phyloP scores from a whole-genome alignment of 2,329 filamentous ascomycete species.

The Hypoxylon sp. region DNA sequence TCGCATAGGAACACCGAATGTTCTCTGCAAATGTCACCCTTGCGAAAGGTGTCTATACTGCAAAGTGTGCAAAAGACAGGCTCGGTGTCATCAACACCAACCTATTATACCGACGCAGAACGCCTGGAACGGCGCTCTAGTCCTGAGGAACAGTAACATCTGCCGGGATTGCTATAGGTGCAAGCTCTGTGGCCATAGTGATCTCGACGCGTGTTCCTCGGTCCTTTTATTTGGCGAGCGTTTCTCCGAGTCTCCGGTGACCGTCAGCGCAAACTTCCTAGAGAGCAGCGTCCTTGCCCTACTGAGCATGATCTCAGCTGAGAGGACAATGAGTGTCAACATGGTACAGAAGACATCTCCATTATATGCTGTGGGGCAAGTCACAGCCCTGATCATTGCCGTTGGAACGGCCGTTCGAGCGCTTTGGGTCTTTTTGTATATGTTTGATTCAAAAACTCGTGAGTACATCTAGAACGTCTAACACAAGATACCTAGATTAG shows the following conservation, averaged over 20 bases:
- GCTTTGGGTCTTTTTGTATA: slow-evolving; percentile 30
- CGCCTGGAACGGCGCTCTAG: neutral
- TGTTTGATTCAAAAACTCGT: slow-evolving; percentile 27
- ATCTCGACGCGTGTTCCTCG: slow-evolving; percentile 4
- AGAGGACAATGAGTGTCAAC: slow-evolving; percentile 34
- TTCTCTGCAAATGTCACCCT: slow-evolving; percentile 19
- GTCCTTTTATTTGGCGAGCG: slow-evolving; percentile 18
- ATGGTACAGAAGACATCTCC: slow-evolving; percentile 26
- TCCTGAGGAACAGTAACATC: neutral
- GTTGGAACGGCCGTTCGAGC: slow-evolving; percentile 23
- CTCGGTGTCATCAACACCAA: slow-evolving; percentile 16
- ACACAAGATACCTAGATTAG: too few relatives aligned
- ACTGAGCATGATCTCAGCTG: slow-evolving; percentile 33
- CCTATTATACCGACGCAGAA: slow-evolving; percentile 6
- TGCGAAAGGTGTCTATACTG: slow-evolving; percentile 19
- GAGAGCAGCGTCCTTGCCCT: slow-evolving; percentile 32
- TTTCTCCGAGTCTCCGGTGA: slow-evolving; percentile 24
- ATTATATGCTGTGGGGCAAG: slow-evolving; percentile 31
- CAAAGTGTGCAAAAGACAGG: slow-evolving; percentile 24
- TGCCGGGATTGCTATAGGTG: slow-evolving; percentile 21
- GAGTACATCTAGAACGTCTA: neutral
- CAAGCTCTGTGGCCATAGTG: slow-evolving; percentile 18
- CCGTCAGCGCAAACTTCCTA: slow-evolving; percentile 31
- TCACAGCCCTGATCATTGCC: slow-evolving; percentile 31
- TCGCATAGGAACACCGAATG: neutral